Evolutionary conservation across 257 asterid genomes (phyloP).

Genomic region (Solanum habrochaites): DNA sequence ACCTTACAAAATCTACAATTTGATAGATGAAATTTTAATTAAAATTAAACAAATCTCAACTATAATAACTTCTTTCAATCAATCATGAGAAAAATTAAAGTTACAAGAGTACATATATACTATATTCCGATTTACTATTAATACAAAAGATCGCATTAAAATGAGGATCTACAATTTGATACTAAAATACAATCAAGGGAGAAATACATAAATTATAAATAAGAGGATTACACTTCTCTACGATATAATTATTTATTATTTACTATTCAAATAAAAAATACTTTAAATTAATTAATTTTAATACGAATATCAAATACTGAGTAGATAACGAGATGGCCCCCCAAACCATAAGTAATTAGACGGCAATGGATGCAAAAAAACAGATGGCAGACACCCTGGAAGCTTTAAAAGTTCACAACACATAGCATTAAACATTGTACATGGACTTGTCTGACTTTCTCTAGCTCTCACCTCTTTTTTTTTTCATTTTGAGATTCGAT

Average conservation of each 20-base stretch:
- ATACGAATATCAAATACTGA: neutral
- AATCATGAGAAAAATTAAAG: neutral
- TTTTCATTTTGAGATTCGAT: neutral
- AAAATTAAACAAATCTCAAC: neutral
- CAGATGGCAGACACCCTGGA: neutral
- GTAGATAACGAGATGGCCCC: neutral
- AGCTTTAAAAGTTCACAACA: neutral
- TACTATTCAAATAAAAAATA: rapidly evolving
- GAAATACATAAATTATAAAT: neutral
- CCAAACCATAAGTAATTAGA: neutral
- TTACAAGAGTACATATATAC: neutral
- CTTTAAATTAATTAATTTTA: neutral
- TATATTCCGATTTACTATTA: no score
- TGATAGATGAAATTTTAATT: neutral
- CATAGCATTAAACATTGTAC: neutral
- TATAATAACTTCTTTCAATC: neutral
- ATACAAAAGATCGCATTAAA: no score
- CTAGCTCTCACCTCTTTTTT: neutral
- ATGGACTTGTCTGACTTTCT: neutral
- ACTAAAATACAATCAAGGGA: no score
- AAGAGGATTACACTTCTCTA: no score
- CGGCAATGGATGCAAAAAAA: neutral
- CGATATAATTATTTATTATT: no score
- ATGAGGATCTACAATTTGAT: no score
- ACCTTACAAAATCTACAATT: neutral